A percentile compares a stretch with the other conserved stretches of the same genome.
Evolutionary conservation across 1,139 yeast species (phyloP).

Genomic region (Suhomyces ambrosiae): DNA sequence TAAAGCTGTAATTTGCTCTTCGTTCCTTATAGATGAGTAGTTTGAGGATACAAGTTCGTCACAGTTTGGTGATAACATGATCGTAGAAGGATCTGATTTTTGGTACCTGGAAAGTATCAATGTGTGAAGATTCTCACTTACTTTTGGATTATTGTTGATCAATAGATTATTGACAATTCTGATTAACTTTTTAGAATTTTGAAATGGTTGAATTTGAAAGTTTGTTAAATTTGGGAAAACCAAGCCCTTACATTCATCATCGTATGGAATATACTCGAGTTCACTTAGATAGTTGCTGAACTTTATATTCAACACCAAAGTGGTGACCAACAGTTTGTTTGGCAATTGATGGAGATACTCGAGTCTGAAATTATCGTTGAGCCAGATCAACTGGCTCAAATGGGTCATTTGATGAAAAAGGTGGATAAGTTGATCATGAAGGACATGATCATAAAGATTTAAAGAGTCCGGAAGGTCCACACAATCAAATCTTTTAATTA

Average conservation of each 20-base stretch:
- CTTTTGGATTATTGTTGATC: constrained; percentile 15
- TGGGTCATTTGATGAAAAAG: constrained; percentile 26
- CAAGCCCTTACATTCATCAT: constrained; percentile 15
- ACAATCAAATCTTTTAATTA: constrained; percentile 26
- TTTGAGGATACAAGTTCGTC: constrained; percentile 8
- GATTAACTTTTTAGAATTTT: constrained; percentile 21
- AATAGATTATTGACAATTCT: constrained; percentile 24
- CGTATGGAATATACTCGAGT: constrained; percentile 10
- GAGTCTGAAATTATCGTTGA: constrained; percentile 34
- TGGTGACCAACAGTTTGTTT: constrained; percentile 19
- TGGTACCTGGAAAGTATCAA: constrained; percentile 25
- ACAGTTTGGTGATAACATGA: constrained; percentile 8
- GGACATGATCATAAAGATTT: constrained; percentile 32
- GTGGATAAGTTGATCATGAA: constrained; percentile 19
- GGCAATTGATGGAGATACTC: constrained; percentile 29
- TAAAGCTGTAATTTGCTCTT: constrained; percentile 18
- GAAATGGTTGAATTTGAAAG: constrained; percentile 35
- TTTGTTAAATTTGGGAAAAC: constrained; percentile 27
- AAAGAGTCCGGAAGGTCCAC: constrained; percentile 39
- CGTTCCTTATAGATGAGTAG: constrained; percentile 3
- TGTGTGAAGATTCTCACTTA: constrained; percentile 18
- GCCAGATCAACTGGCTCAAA: constrained; percentile 36
- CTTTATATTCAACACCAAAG: constrained; percentile 30
- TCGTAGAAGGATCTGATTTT: constrained; percentile 1
- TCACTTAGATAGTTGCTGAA: constrained; percentile 25